These are phyloP conservation scores for Lyophyllum semitale DNA, from an alignment of 768 basidiomycete species.

Conservation along the genomic window DNA sequence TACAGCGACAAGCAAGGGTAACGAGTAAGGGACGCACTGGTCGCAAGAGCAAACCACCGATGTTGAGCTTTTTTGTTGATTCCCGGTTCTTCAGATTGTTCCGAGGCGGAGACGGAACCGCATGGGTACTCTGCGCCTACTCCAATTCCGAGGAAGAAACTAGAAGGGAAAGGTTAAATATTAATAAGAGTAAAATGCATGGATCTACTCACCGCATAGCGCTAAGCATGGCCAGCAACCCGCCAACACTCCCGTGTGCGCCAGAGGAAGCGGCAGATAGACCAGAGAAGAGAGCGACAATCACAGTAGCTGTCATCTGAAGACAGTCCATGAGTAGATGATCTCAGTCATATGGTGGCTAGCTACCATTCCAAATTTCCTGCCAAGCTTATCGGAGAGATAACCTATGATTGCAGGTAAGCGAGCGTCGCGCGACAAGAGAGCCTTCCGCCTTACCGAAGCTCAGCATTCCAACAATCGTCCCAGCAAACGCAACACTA, in stretches of 20 bases:
- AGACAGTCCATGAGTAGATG: conserved; percentile 12
- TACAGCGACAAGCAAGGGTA: conserved; percentile 3
- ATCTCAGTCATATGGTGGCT: background rate
- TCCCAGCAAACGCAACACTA: conserved; percentile 82
- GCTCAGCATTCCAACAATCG: conserved; percentile 79
- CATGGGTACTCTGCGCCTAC: conserved; percentile 90
- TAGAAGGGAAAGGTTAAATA: conserved; percentile 24
- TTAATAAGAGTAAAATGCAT: background rate
- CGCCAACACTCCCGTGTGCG: conserved; percentile 66
- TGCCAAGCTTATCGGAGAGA: conserved; percentile 83
- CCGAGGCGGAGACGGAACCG: conserved; percentile 85
- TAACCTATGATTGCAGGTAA: conserved; percentile 41
- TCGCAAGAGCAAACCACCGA: conserved; percentile 85
- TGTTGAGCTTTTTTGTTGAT: conserved; percentile 83
- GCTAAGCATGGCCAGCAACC: conserved; percentile 75
- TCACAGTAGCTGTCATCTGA: conserved; percentile 80
- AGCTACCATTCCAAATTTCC: conserved; percentile 85
- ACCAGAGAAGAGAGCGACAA: conserved; percentile 82
- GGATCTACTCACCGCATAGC: conserved; percentile 63
- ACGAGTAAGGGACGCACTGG: conserved; percentile 54
- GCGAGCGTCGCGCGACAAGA: background rate
- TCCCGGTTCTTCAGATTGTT: conserved; percentile 83
- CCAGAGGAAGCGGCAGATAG: conserved; percentile 85
- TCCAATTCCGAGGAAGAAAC: conserved; percentile 88
- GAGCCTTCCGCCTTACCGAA: conserved; percentile 50